Base-by-base conservation (phyloP, 2,329 filamentous ascomycete species). In the Penicillium sp. region DNA sequence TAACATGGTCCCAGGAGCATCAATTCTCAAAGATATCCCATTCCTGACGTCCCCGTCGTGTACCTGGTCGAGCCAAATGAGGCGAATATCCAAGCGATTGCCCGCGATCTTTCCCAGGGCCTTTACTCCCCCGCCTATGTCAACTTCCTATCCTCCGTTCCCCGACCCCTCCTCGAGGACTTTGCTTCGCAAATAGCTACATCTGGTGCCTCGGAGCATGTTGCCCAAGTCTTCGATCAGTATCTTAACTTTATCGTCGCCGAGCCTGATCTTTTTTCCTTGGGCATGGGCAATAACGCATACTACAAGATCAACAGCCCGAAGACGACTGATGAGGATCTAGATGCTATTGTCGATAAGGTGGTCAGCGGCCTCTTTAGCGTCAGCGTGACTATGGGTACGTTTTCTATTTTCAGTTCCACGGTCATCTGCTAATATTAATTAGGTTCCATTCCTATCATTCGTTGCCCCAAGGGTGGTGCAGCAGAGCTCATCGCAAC, bases 261-360 rank as follows among this genome's bases (percentile, higher is more conserved):
- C 33, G 95, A 99, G 73, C 93, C 93, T 5, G 93, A 98, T 72
- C 81, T 99, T 4, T 99, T 99, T 78, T 96, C 91, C 70, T 80
- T 99, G 60, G 93, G 93, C 10, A 90, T 98, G 85, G 89, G 92
- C 63, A 95, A 95, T 65, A 90, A 96, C 73, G 91, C 91, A 9
- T 99, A 99, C 74, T 96, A 91, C 87, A 92, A 91, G n/a, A 81
- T 99, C 70, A 98, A 98, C 78, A 98, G 93, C 75, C 90, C 90
- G 16, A 88, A 91, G 71, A 96, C 92, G 3, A 91, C 89, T 63
- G 95, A 98, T 67, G 91, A 95, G 58, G 90, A 95, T 70, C 83
- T 99, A 54, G 95, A 98, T 69, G 81, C 84, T 52, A 87, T 95
- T 37, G 85, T 99, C 31, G 93, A 99, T 74, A 88, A 88, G 65